Evolutionary conservation across 306 rosid species (phyloP), one percentile per base, ranked within the genome.

Genomic region (Abrus pulchellus): DNA sequence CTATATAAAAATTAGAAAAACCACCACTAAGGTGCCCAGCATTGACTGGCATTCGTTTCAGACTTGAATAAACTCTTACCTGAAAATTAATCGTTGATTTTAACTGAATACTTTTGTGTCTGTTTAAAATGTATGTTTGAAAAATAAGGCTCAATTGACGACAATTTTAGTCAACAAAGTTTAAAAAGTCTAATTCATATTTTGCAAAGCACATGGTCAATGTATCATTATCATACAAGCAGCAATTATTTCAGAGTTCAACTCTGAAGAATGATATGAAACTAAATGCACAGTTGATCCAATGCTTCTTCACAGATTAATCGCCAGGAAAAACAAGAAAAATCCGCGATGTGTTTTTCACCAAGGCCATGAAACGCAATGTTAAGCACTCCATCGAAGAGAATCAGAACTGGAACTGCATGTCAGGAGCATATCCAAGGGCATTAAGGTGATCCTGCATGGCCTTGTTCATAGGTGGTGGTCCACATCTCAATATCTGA

Each of bases 401-500:
- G 44, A 38, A 89, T 93, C 90, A 95, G 89, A 95, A 95, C 83
- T 93, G 99, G 85, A 95, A 94, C 91, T 83, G 97, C 92, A 82
- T 89, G 75, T 93, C 94, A 30, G 97, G 76, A 52, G 89, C 44
- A 75, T 95, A 95, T 62, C 76, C 93, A 55, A 95, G 84, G 71
- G 87, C 88, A 1, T 93, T 95, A 11, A 95, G 98, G 83, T 92
- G 91, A 76, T 77, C 92, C 40, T 87, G 90, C 98, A 95, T 93
- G 68, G 97, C 99, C 87, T 95, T 95, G 94, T 95, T 95, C 99
- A 95, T 95, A 0, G 98, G 98, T 7, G 99, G 99, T 2, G 99
- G 98, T 8, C 99, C 99, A 9, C 99, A 95, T 80, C 99, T 87
- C 66, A 95, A 77, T 57, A 95, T 83, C 99, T 95, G 88, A 86